Percentiles rank a stretch among this genome's conserved stretches.
Evolutionary conservation across 192 early-diverging fungal species (phyloP).

Genomic region (Backusella mclennaniae): DNA sequence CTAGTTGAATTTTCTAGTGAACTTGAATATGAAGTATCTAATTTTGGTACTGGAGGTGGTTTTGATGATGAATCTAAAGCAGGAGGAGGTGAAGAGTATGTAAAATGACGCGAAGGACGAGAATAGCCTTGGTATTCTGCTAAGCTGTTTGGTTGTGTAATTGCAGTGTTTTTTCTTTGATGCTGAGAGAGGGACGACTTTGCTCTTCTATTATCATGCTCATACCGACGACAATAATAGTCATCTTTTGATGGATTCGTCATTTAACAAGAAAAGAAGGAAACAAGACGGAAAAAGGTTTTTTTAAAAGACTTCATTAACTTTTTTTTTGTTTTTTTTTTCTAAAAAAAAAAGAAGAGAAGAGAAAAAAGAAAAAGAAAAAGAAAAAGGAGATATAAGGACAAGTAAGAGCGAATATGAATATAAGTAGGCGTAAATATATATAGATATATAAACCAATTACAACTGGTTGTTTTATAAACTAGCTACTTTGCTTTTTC

Average conservation of each 20-base stretch:
- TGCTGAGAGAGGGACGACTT: not conserved
- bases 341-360: not conserved
- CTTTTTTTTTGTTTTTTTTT: not conserved
- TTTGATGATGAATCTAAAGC: not conserved
- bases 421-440: not conserved
- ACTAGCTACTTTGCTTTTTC: conserved; percentile 34
- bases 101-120: conserved; percentile 4
- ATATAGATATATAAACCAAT: not conserved
- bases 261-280: conserved; percentile 6
- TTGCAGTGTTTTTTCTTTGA: not conserved
- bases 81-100: conserved; percentile 22
- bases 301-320: not conserved
- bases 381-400: not conserved
- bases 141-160: not conserved
- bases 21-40: not conserved
- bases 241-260: not conserved
- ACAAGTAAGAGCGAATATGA: not conserved
- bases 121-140: conserved; percentile 21
- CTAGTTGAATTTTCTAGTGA: not conserved
- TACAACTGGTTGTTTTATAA: not conserved
- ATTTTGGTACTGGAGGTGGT: conserved; percentile 34
- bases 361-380: not conserved
- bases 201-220: not conserved
- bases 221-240: not conserved
- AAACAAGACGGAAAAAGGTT: not conserved